Conservation (phyloP, 2,329 filamentous ascomycete species). For the Sporothrix variecibatus region DNA sequence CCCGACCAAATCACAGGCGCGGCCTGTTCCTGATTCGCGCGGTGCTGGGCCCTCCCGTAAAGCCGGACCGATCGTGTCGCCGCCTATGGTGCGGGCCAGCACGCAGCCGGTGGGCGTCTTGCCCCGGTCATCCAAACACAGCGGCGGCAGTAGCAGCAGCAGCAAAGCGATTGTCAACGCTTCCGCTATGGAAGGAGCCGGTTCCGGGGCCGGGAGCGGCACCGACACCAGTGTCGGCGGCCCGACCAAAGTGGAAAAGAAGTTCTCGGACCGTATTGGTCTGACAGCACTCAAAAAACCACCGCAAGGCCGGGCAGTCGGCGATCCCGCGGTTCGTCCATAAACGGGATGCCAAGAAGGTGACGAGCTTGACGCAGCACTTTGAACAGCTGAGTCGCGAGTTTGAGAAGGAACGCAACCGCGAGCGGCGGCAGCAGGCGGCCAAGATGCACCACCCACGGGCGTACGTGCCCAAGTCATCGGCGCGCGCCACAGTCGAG, state of each 20-base stretch:
- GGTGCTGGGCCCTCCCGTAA: conserved; percentile 44
- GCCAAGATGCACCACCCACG: conserved; percentile 73
- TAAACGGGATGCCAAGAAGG: conserved; percentile 72
- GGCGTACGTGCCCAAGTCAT: conserved; percentile 80
- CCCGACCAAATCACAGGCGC: neutral
- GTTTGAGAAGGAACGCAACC: conserved; percentile 90
- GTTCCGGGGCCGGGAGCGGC: neutral
- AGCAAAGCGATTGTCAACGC: neutral
- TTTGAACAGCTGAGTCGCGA: conserved; percentile 96
- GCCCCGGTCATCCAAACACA: conserved; percentile 39
- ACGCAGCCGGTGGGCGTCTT: conserved; percentile 54
- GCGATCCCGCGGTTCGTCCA: conserved; percentile 86
- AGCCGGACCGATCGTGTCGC: conserved; percentile 49
- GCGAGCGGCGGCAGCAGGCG: conserved; percentile 78
- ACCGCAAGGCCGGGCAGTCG: conserved; percentile 62
- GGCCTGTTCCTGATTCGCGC: conserved; percentile 28
- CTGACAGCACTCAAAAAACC: conserved; percentile 66
- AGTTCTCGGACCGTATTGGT: conserved; percentile 71
- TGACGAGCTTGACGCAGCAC: conserved; percentile 89
- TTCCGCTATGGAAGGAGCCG: neutral
- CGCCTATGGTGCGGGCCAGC: conserved; percentile 56
- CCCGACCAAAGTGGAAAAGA: conserved; percentile 60
- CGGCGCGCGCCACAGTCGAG: conserved; percentile 93
- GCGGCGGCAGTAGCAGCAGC: neutral
- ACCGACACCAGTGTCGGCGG: neutral